Evolutionary conservation across 2,329 filamentous ascomycete species (phyloP).

Genomic region (Esteya vermicola): DNA sequence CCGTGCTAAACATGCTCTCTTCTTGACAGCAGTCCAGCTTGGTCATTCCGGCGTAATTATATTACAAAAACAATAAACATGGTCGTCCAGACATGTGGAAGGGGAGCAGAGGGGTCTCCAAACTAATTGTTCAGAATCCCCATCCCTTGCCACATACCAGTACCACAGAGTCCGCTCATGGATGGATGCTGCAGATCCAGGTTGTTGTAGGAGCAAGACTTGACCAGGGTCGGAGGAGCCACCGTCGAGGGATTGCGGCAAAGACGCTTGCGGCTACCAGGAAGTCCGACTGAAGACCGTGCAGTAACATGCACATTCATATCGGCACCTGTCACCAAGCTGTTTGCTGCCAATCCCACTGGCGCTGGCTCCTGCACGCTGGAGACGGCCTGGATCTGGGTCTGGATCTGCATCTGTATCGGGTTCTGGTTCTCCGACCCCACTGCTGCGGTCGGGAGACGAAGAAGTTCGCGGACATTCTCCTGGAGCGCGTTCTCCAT

Average conservation of each 20-base stretch:
- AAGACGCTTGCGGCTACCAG: conserved; percentile 46
- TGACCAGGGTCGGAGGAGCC: neutral
- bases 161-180: conserved; percentile 35
- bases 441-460: too few species aligned
- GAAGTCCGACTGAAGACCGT: conserved; percentile 22
- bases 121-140: neutral
- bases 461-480: conserved; percentile 50
- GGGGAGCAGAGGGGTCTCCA: neutral
- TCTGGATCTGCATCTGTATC: conserved; percentile 9
- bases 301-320: conserved; percentile 1
- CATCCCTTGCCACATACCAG: conserved; percentile 54
- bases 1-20: too few species aligned
- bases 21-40: too few species aligned
- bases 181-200: conserved; percentile 32
- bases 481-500: conserved; percentile 49
- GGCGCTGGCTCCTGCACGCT: conserved; percentile 11
- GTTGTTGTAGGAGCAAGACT: conserved; percentile 4
- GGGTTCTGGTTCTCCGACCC: too few species aligned
- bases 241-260: conserved; percentile 33
- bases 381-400: conserved; percentile 23
- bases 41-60: too few species aligned
- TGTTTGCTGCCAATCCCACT: conserved; percentile 9
- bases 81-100: conserved; percentile 4
- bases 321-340: conserved; percentile 4
- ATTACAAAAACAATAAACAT: conserved; percentile 4